These are phyloP conservation scores for Solanum dulcamara DNA, from an alignment of 257 asterid species.

Conservation along the genomic window DNA sequence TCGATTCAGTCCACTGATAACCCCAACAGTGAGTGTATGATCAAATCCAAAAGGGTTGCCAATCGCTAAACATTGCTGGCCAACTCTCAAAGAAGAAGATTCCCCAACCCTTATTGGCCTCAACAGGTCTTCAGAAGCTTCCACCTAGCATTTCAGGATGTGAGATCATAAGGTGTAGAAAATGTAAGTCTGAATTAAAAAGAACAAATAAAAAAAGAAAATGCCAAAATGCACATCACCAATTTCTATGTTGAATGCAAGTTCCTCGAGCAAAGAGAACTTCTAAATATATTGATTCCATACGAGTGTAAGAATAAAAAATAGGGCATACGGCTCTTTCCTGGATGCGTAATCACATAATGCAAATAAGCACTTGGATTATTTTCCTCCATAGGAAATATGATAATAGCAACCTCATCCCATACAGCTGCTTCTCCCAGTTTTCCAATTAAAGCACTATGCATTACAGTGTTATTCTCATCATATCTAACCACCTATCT, in stretches of 20 bases:
- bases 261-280: neutral
- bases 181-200: neutral
- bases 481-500: neutral
- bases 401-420: neutral
- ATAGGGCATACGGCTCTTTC: neutral
- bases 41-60: constrained; percentile 99
- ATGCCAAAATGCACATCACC: neutral
- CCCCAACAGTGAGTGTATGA: constrained; percentile 96
- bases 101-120: constrained; percentile 68
- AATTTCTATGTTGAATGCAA: neutral
- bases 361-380: neutral
- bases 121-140: constrained; percentile 68
- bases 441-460: neutral
- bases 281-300: neutral
- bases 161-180: neutral
- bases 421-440: neutral
- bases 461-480: neutral
- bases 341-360: neutral
- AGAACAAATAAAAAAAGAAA: neutral
- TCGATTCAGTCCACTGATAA: constrained; percentile 86
- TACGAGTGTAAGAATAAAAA: neutral
- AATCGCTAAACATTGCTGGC: constrained; percentile 90
- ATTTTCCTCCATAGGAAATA: neutral
- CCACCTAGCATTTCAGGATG: constrained; percentile 41
- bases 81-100: constrained; percentile 75